phyloP scores from a whole-genome alignment of 306 rosid genomes.

The Cicer yamashitae region DNA sequence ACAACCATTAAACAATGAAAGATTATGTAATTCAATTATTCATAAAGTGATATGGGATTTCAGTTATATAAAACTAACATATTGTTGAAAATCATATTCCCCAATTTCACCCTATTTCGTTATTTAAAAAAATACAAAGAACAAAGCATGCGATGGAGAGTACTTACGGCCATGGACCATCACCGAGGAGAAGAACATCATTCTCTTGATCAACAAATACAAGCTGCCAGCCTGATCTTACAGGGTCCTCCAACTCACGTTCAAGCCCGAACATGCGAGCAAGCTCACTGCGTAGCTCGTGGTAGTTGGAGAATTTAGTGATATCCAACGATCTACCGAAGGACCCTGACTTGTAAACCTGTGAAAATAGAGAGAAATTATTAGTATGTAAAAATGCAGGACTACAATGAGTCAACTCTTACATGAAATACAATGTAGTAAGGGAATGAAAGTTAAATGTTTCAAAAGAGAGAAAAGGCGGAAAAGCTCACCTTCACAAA shows the following conservation, averaged over 20 bases:
- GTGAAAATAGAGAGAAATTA: background rate
- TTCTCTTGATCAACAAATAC: slow-evolving; percentile 96
- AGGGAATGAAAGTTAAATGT: background rate
- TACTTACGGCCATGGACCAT: slow-evolving; percentile 62
- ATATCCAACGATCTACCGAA: slow-evolving; percentile 54
- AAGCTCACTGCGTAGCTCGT: slow-evolving; percentile 83
- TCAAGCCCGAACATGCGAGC: slow-evolving; percentile 88
- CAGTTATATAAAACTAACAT: background rate
- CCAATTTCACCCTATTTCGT: background rate
- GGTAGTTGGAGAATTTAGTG: slow-evolving; percentile 82
- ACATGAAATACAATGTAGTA: background rate
- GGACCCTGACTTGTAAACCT: slow-evolving; percentile 57
- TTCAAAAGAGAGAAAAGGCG: background rate
- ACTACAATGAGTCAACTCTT: slow-evolving; percentile 1
- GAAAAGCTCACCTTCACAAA: slow-evolving; percentile 80
- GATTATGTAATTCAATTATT: background rate
- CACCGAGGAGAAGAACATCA: slow-evolving; percentile 92
- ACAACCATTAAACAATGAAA: slow-evolving; percentile 9
- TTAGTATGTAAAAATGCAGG: slow-evolving; percentile 16
- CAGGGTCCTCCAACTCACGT: slow-evolving; percentile 88
- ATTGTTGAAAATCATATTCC: background rate
- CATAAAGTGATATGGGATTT: slow-evolving; percentile 11
- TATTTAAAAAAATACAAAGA: background rate
- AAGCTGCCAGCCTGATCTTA: slow-evolving; percentile 99
- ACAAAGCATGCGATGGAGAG: background rate